Base-by-base conservation (phyloP, 2,329 filamentous ascomycete genomes). In the Fusarium sublunatum region DNA sequence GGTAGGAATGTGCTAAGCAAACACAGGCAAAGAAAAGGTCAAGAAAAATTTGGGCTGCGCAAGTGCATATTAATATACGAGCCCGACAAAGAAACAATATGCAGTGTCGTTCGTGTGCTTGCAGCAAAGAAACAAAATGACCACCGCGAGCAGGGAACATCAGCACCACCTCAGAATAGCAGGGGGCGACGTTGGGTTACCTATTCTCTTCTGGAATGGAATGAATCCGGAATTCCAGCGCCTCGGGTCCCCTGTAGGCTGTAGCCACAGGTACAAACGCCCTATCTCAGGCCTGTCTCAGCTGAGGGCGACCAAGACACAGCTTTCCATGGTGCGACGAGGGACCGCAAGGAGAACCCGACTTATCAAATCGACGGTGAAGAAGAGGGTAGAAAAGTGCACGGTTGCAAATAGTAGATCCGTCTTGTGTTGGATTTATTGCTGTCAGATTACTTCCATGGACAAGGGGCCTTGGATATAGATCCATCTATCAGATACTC, bases 191-290 rank as follows among this genome's bases (percentile, higher is more conserved):
- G 28, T 57, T 28, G 9, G 26, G 26, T 34, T 39, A n/a, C n/a
- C n/a, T n/a, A 26, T 58, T 64, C 62, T 19, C 19, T 19, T 19
- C 19, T 19, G 19, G 19, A 19, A 19, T 65, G 62, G 62, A 65
- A 66, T 63, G 62, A n/a, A 46, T 50, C 45, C 48, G 46, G 62
- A 65, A 65, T 65, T 65, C 62, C 53, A 65, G 42, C 42, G 31
- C 22, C 19, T 52, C 26, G 45, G 42, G 45, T 34, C 38, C 47
- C 41, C 41, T 26, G 31, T 26, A 46, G 15, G 22, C 44, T 42
- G 19, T 46, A 35, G 19, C 38, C 19, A 11, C 19, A 19, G 19
- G 19, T 19, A 19, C 19, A 19, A 19, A 34, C 32, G 11, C n/a
- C 12, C 12, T 35, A 19, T 19, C 19, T 19, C 19, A 19, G 19